Base-by-base conservation (phyloP, 2,329 filamentous ascomycete species). In the Aspergillus udagawae region DNA sequence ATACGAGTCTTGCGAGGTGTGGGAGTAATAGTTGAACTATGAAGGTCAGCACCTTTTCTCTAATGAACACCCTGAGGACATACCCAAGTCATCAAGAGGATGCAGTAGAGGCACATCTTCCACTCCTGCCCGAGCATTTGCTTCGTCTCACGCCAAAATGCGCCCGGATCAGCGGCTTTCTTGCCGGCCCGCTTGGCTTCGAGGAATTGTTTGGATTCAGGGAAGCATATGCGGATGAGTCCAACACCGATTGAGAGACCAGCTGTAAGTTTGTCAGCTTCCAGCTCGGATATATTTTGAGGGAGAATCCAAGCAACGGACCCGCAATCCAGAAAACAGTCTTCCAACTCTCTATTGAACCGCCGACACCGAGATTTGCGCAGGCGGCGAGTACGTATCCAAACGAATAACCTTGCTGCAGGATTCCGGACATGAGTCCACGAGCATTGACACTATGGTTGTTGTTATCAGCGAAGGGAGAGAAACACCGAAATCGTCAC, bases 321-420 rank as follows among this genome's bases (percentile, higher is more conserved):
- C 68, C 68, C 49, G 78, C 89, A 59, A 88, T 83, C 86, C 87
- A 92, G 70, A 90, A 91, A 48, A 91, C 84, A 0, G 79, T 88
- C 77, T 91, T 92, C 88, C 88, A 92, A 47, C 81, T 71, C 0
- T 73, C 66, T 5, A 65, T 70, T 6, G 28, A 54, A 45, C 71
- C 87, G 32, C 89, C 88, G 17, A 92, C 87, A 51, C 87, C 88
- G 44, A 92, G 83, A 63, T 89, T 92, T 66, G 84, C 85, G 59
- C 67, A 70, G 44, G 89, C 89, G 5, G 90, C 90, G 60, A 91
- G 80, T 44, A 94, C 85, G 67, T 93, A 93, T 32, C 90, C 90
- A 61, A 92, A 82, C 0, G 88, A 88, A 70, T 92, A 92, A 2
- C 90, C 91, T 72, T 92, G 89, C 67, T 94, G 91, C 20, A 93